Conservation (phyloP, 345 rosid genomes). For the Punica granatum region DNA sequence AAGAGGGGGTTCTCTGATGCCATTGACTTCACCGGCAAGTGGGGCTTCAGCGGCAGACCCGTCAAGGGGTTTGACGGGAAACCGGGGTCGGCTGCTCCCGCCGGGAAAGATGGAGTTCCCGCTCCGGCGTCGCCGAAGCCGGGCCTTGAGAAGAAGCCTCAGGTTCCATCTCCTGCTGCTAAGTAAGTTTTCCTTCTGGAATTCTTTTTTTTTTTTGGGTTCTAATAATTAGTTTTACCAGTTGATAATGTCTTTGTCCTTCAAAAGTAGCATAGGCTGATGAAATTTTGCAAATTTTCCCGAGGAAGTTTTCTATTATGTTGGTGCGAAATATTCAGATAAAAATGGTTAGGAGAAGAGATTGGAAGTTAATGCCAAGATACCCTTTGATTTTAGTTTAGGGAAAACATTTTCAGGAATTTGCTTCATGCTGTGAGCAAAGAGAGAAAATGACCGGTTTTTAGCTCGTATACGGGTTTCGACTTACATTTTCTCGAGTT, state of each 20-base stretch:
- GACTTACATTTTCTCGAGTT: no score
- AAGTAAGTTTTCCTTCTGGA: neutral
- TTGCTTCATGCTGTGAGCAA: neutral
- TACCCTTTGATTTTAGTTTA: neutral
- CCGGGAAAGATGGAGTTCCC: neutral
- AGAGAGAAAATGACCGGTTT: neutral
- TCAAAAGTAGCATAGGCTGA: neutral
- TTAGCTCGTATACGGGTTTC: no score
- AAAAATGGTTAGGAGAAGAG: neutral
- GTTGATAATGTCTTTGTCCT: neutral
- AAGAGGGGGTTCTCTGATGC: constrained; percentile 5
- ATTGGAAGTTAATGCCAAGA: neutral
- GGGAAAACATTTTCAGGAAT: neutral
- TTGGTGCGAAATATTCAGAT: neutral
- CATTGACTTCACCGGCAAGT: neutral
- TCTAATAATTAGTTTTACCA: neutral
- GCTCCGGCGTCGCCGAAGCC: neutral
- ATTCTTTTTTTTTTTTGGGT: neutral
- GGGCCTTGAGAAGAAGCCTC: constrained; percentile 1
- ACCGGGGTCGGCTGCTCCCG: neutral
- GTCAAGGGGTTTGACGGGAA: constrained; percentile 7
- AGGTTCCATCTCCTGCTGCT: neutral
- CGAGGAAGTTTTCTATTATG: neutral
- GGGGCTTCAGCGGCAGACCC: neutral
- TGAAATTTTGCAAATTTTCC: neutral